Evolutionary conservation across 2,329 filamentous ascomycete species (phyloP), one percentile per base, ranked within the genome.

Genomic region (Fusarium sterilihyphosum): DNA sequence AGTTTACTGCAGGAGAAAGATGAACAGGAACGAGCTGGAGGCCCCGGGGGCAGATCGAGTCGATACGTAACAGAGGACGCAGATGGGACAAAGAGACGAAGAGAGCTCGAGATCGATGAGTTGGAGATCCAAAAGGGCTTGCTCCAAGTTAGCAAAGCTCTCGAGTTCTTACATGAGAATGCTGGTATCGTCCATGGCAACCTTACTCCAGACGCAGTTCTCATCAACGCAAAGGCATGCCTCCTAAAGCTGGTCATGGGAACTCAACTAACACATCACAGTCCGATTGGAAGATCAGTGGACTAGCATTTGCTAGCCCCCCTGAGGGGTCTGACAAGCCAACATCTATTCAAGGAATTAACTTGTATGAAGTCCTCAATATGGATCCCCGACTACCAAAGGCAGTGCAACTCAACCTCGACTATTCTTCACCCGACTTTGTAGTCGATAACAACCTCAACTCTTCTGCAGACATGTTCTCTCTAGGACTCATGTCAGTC

Each of bases 241-340:
- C 40, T 26, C 22, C 20, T 33, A 50, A 43, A 4, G 22, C 14
- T 37, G 35, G 24, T 43, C 22, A 38, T 38, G 24, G 31, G 37
- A 47, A 46, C 13, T 50, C 37, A 41, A 69, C 81, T 84, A 79
- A 85, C 78, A 64, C 54, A 35, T 35, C 71, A 78, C 78, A 94
- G 92, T 97, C 94, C 54, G 96, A 99, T 83, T 99, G 96, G 96
- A 99, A 99, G 82, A 94, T 99, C 70, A 96, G 95, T 77, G 96
- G 96, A n/a, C 88, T 99, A 44, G 91, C 93, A 1, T 99, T 98
- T 82, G 94, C 93, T 80, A 93, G 93, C 52, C 93, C 95, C 20
- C 90, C 94, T 56, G 93, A 95, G 76, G 89, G 90, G 77, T 93
- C 93, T 26, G 92, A 90, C 35, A 92, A 93, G 75, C 87, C 92